Percentiles rank a stretch among this genome's conserved stretches.
Evolutionary conservation across 2,329 filamentous ascomycete genomes (phyloP).

Genomic region (Pseudomassariella vexata): DNA sequence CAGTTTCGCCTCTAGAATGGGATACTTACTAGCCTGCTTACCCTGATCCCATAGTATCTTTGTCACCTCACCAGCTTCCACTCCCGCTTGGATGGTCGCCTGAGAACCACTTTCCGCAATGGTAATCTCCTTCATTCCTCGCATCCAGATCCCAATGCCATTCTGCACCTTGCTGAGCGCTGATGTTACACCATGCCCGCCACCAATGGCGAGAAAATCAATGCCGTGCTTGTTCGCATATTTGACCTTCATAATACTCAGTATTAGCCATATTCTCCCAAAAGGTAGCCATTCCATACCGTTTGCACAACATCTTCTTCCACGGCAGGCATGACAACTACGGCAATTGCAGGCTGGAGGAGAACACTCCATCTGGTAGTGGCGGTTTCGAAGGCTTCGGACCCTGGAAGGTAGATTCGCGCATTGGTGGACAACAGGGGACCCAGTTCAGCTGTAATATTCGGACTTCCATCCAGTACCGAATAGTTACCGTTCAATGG

Average conservation of each 20-base stretch:
- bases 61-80: constrained; percentile 36
- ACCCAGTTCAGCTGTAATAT: constrained; percentile 9
- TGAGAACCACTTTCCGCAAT: constrained; percentile 36
- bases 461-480: too few species aligned
- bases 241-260: constrained; percentile 28
- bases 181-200: constrained; percentile 44
- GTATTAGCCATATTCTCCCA: background rate
- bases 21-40: constrained; percentile 39
- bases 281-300: constrained; percentile 16
- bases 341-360: constrained; percentile 23
- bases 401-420: constrained; percentile 22
- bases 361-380: constrained; percentile 26
- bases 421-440: constrained; percentile 14
- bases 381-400: constrained; percentile 19
- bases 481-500: too few species aligned
- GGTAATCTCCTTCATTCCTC: constrained; percentile 34
- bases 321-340: constrained; percentile 27
- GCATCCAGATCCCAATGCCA: constrained; percentile 45
- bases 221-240: constrained; percentile 39
- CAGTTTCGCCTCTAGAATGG: background rate
- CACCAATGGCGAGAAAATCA: constrained; percentile 48
- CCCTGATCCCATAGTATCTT: constrained; percentile 42
- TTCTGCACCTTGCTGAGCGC: constrained; percentile 40
- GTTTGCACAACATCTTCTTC: constrained; percentile 30
- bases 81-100: constrained; percentile 43